Evolutionary conservation across 352 stramenopile genomes (phyloP).

Genomic region (Phytophthora sp.): DNA sequence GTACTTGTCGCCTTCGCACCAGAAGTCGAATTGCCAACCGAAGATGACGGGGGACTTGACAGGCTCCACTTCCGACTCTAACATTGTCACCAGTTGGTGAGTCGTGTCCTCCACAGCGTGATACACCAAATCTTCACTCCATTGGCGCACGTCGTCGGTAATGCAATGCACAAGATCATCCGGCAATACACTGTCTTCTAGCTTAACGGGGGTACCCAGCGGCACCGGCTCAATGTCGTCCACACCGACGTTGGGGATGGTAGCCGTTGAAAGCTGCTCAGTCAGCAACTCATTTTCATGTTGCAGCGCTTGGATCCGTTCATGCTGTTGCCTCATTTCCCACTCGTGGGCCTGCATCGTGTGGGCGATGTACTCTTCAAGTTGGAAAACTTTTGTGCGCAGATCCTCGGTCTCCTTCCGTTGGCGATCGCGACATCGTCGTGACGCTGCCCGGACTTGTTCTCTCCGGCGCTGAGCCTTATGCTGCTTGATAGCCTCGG

Average conservation of each 20-base stretch:
- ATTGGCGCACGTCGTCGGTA: slow-evolving; percentile 24
- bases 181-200: slow-evolving; percentile 32
- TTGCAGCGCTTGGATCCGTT: slow-evolving; percentile 48
- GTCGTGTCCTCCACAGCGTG: slow-evolving; percentile 49
- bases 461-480: slow-evolving; percentile 68
- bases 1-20: slow-evolving; percentile 54
- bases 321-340: slow-evolving; percentile 50
- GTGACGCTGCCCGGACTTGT: slow-evolving; percentile 64
- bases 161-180: slow-evolving; percentile 36
- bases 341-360: slow-evolving; percentile 64
- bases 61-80: slow-evolving; percentile 39
- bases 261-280: slow-evolving; percentile 21
- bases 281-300: slow-evolving; percentile 52
- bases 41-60: slow-evolving; percentile 59
- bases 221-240: slow-evolving; percentile 34
- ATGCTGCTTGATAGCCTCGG: slow-evolving; percentile 61
- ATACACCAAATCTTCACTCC: slow-evolving; percentile 38
- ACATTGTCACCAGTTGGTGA: slow-evolving; percentile 47
- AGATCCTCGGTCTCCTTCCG: slow-evolving; percentile 74
- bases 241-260: slow-evolving; percentile 1
- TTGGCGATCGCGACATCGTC: slow-evolving; percentile 66
- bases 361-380: slow-evolving; percentile 71
- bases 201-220: slow-evolving; percentile 33
- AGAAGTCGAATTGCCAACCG: slow-evolving; percentile 73
- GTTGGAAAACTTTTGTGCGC: slow-evolving; percentile 70